A percentile compares a stretch with the other conserved stretches of the same genome.
Conservation (phyloP, 1,284 basidiomycete species). For the Apiotrichum akiyoshidainum region DNA sequence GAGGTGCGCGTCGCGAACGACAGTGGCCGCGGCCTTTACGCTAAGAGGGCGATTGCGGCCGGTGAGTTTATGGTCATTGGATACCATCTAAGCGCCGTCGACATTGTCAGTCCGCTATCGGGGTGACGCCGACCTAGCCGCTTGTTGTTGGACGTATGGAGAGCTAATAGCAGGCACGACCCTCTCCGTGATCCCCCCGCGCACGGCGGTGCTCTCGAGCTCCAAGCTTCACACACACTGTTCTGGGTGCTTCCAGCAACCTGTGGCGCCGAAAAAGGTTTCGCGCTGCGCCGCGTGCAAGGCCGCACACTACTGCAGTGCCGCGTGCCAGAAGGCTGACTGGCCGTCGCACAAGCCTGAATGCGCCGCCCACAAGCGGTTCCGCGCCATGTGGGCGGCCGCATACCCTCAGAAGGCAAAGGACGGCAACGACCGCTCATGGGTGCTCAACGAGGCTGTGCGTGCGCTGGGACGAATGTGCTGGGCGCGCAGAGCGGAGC, state of each 20-base stretch:
- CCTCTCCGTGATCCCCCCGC: conserved; percentile 60
- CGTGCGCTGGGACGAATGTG: conserved; percentile 71
- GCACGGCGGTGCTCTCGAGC: conserved; percentile 66
- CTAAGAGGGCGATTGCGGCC: conserved; percentile 14
- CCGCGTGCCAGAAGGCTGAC: conserved; percentile 68
- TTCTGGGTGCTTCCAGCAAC: conserved; percentile 9
- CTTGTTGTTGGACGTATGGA: no score
- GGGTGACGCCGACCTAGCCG: background rate
- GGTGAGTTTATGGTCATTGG: conserved; percentile 19
- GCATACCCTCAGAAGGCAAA: conserved; percentile 17
- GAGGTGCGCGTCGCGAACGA: conserved; percentile 20
- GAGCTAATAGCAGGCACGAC: conserved; percentile 57
- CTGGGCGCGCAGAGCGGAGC: conserved; percentile 62
- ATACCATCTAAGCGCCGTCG: background rate
- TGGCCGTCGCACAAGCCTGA: conserved; percentile 74
- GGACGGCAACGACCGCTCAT: conserved; percentile 30
- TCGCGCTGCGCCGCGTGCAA: conserved; percentile 71
- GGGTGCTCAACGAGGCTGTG: conserved; percentile 64
- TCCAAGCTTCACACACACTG: conserved; percentile 62
- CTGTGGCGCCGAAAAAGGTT: conserved; percentile 17
- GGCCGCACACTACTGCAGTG: conserved; percentile 66
- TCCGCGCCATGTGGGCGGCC: conserved; percentile 23
- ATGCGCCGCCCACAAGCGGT: conserved; percentile 62
- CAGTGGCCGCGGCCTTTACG: conserved; percentile 39
- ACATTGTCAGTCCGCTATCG: background rate